phyloP scores from a whole-genome alignment of 768 basidiomycete species.

The Suillus spraguei region DNA sequence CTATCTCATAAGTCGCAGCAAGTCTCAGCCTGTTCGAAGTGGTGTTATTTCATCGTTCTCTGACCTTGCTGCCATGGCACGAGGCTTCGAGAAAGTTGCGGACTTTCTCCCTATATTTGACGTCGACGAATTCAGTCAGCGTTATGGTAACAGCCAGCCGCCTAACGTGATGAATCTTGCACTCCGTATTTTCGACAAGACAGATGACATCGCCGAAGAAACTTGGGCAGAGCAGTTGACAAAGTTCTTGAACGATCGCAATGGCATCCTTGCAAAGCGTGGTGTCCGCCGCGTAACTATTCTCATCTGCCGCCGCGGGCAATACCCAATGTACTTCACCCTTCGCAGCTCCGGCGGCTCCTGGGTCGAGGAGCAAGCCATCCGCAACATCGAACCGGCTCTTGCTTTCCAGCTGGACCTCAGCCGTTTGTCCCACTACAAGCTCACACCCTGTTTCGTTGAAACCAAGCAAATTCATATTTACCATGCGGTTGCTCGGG shows the following conservation, averaged over 20 bases:
- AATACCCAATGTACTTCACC: conserved; percentile 95
- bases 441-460: conserved; percentile 93
- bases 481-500: conserved; percentile 92
- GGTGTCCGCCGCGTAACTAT: conserved; percentile 93
- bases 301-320: conserved; percentile 86
- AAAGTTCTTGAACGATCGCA: conserved; percentile 70
- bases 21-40: conserved; percentile 86
- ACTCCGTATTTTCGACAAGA: conserved; percentile 82
- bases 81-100: conserved; percentile 77
- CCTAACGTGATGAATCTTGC: conserved; percentile 96
- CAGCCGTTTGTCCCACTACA: conserved; percentile 94
- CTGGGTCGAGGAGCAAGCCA: conserved; percentile 95
- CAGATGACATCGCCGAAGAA: conserved; percentile 75
- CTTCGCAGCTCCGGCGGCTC: conserved; percentile 69
- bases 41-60: conserved; percentile 94
- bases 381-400: conserved; percentile 98
- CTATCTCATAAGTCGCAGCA: conserved; percentile 85
- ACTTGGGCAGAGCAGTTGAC: conserved; percentile 76
- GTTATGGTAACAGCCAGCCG: conserved; percentile 74
- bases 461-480: conserved; percentile 98
- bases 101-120: conserved; percentile 77
- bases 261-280: conserved; percentile 60
- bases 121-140: conserved; percentile 66
- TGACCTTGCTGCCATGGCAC: conserved; percentile 63
- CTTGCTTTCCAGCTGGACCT: conserved; percentile 98